Evolutionary conservation across 129 eudicot genomes (phyloP).

Genomic region (Cynara cardunculus): DNA sequence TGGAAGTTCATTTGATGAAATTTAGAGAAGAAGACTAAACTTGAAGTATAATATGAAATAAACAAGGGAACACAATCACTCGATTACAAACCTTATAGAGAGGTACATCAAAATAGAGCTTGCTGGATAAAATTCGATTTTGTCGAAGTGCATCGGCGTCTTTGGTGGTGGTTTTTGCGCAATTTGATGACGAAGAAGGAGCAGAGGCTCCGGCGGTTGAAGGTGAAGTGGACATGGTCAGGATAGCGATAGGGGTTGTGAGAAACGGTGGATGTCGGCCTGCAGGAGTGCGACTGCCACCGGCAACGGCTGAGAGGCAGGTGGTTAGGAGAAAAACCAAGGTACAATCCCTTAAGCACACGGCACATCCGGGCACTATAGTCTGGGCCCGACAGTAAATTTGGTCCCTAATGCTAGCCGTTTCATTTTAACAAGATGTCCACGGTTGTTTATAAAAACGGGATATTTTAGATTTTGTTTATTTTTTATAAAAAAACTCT

Average conservation of each 20-base stretch:
- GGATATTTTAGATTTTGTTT: too few species aligned
- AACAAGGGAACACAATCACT: not conserved
- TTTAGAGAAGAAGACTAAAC: not conserved
- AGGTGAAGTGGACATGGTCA: conserved; percentile 20
- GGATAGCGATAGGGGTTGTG: not conserved
- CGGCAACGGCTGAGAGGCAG: conserved; percentile 23
- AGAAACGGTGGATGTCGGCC: not conserved
- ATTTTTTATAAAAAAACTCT: too few species aligned
- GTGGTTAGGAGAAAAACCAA: conserved; percentile 11
- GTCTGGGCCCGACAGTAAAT: too few species aligned
- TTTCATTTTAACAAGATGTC: too few species aligned
- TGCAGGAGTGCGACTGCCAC: not conserved
- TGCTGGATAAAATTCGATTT: conserved; percentile 58
- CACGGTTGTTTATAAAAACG: too few species aligned
- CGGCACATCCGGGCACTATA: not conserved
- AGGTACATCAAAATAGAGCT: conserved; percentile 74
- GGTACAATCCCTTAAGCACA: conserved; percentile 15
- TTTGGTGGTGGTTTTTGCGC: conserved; percentile 13
- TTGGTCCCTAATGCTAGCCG: too few species aligned
- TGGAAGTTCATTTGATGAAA: not conserved
- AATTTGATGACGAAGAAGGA: conserved; percentile 23
- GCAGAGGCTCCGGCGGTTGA: conserved; percentile 19
- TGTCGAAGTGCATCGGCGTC: conserved; percentile 48
- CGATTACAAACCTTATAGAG: conserved; percentile 40
- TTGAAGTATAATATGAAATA: not conserved